Conservation (phyloP, 1,284 basidiomycete species). For the Apiotrichum sp. region DNA sequence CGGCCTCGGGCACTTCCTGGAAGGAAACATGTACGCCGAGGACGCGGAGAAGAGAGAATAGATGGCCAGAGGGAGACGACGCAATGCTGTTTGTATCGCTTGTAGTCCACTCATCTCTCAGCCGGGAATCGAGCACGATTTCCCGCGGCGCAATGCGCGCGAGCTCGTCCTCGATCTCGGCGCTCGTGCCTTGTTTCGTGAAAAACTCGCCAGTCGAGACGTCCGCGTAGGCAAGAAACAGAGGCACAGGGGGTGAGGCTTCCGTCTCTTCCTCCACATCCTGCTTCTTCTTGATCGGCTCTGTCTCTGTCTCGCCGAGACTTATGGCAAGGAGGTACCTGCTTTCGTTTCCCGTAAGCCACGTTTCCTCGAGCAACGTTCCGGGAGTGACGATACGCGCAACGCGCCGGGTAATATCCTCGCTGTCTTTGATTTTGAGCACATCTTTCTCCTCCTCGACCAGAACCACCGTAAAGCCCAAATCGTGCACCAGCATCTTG, state of each 20-base stretch:
- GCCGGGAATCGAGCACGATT: conserved; percentile 59
- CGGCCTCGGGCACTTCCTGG: conserved; percentile 15
- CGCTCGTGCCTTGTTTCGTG: conserved; percentile 57
- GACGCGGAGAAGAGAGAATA: conserved; percentile 23
- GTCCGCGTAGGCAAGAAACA: conserved; percentile 76
- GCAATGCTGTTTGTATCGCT: neutral
- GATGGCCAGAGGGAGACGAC: neutral
- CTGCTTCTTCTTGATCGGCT: neutral
- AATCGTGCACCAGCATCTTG: conserved; percentile 73
- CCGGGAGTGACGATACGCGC: conserved; percentile 83
- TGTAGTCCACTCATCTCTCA: conserved; percentile 43
- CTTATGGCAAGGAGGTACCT: conserved; percentile 77
- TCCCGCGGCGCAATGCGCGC: conserved; percentile 74
- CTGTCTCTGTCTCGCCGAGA: conserved; percentile 9
- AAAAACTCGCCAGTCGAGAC: conserved; percentile 93
- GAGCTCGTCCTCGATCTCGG: conserved; percentile 71
- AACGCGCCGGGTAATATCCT: conserved; percentile 56
- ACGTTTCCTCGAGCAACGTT: conserved; percentile 82
- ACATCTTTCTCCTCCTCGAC: conserved; percentile 71
- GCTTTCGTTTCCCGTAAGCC: conserved; percentile 74
- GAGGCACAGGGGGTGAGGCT: conserved; percentile 44
- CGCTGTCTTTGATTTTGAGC: neutral
- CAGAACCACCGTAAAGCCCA: conserved; percentile 77
- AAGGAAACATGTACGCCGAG: conserved; percentile 39
- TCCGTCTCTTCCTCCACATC: neutral